Evolutionary conservation across 805 yeast species (phyloP).

Genomic region (Saccharomycopsis sp.): DNA sequence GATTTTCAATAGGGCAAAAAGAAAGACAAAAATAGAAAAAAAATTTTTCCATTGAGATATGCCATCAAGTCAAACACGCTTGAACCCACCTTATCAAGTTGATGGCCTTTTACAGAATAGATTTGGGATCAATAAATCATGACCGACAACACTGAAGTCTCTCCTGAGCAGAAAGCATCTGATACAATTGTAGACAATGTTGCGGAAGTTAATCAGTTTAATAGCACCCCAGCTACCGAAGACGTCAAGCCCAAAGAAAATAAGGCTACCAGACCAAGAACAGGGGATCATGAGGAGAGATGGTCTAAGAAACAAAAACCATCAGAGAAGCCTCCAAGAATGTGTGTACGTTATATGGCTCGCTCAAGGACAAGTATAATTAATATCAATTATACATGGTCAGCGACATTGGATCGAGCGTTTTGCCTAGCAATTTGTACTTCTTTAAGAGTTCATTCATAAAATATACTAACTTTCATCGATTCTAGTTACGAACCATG

Average conservation of each 20-base stretch:
- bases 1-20: background rate
- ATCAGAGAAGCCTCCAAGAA: background rate
- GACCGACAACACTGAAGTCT: background rate
- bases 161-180: background rate
- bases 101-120: background rate
- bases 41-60: background rate
- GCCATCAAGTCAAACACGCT: background rate
- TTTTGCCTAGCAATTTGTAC: background rate
- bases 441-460: background rate
- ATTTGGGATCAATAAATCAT: background rate
- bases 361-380: background rate
- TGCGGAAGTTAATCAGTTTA: background rate
- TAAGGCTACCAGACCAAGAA: background rate
- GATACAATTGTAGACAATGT: background rate
- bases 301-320: background rate
- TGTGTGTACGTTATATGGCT: conserved; percentile 1
- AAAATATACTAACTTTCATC: background rate
- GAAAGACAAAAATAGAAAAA: too few species aligned
- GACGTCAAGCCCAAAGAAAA: background rate
- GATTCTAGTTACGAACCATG: conserved; percentile 7
- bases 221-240: background rate
- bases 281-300: background rate
- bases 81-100: background rate
- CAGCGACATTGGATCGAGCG: background rate
- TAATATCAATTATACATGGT: background rate